Evolutionary conservation across 345 rosid genomes (phyloP).

Genomic region (Euclidium syriacum): DNA sequence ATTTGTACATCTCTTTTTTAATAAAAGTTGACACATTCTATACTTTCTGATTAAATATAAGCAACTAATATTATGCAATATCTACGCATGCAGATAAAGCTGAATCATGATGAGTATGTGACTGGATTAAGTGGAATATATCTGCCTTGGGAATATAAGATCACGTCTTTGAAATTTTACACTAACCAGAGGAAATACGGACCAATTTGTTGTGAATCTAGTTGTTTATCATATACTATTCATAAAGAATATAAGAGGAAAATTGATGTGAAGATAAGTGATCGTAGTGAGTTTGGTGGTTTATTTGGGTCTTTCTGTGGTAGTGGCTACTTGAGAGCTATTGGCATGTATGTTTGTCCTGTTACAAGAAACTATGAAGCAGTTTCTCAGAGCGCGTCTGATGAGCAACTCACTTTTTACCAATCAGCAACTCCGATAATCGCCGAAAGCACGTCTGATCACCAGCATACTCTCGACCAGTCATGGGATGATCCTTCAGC

Average conservation of each 20-base stretch:
- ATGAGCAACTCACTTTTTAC: too few species aligned
- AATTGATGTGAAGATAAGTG: neutral
- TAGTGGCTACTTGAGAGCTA: neutral
- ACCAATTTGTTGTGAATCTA: conserved; percentile 1
- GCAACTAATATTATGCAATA: too few species aligned
- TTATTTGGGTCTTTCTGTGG: neutral
- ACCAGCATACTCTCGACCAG: neutral
- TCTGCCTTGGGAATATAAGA: accelerated
- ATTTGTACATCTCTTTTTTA: too few species aligned
- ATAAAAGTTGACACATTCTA: too few species aligned
- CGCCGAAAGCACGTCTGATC: neutral
- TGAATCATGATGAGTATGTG: neutral
- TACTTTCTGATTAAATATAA: too few species aligned
- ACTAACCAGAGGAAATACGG: neutral
- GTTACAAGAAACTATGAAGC: too few species aligned
- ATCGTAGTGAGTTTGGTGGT: conserved; percentile 11
- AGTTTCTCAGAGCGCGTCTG: too few species aligned
- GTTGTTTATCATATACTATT: too few species aligned
- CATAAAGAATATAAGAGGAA: neutral
- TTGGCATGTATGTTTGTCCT: neutral
- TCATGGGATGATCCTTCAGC: too few species aligned
- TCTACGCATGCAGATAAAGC: too few species aligned
- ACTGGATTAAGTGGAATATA: neutral
- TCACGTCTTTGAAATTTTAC: conserved; percentile 1
- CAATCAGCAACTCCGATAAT: neutral